phyloP scores from a whole-genome alignment of 2,329 filamentous ascomycete genomes.

The Xylaria sp. region DNA sequence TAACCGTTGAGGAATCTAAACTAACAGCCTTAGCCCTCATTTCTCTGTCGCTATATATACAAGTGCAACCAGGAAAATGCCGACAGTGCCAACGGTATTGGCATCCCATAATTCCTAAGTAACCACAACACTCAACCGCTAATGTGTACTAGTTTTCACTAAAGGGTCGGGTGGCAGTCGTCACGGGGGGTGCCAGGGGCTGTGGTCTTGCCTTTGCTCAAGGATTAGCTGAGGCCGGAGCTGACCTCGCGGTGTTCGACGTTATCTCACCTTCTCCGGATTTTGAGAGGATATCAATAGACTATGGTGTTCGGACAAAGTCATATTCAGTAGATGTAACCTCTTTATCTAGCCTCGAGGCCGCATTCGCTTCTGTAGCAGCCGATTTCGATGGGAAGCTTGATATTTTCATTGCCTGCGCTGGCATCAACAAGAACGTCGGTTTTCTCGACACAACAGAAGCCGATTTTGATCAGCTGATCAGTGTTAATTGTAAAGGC shows the following conservation, averaged over 20 bases:
- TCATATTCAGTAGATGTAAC: slow-evolving; percentile 56
- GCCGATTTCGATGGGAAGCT: slow-evolving; percentile 33
- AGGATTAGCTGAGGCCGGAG: slow-evolving; percentile 58
- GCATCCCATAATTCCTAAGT: neutral
- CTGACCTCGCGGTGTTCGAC: slow-evolving; percentile 60
- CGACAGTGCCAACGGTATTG: slow-evolving; percentile 18
- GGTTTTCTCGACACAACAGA: slow-evolving; percentile 57
- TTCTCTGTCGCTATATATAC: neutral
- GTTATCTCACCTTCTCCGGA: slow-evolving; percentile 53
- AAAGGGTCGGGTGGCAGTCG: slow-evolving; percentile 57
- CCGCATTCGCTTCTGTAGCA: slow-evolving; percentile 45
- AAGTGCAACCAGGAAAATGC: neutral
- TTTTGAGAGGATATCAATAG: slow-evolving; percentile 54
- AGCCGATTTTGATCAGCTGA: slow-evolving; percentile 54
- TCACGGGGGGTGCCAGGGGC: slow-evolving; percentile 59
- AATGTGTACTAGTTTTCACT: slow-evolving; percentile 56
- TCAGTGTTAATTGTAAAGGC: slow-evolving; percentile 57
- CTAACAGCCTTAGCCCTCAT: neutral
- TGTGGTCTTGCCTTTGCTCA: slow-evolving; percentile 58
- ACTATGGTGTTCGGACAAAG: slow-evolving; percentile 54
- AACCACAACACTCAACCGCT: neutral
- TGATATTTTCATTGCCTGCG: slow-evolving; percentile 47
- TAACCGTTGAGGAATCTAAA: neutral
- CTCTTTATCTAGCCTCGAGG: slow-evolving; percentile 44
- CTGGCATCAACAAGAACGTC: slow-evolving; percentile 57